Base-by-base conservation (phyloP, 148 eudicot species). In the Agrostemma githago region DNA sequence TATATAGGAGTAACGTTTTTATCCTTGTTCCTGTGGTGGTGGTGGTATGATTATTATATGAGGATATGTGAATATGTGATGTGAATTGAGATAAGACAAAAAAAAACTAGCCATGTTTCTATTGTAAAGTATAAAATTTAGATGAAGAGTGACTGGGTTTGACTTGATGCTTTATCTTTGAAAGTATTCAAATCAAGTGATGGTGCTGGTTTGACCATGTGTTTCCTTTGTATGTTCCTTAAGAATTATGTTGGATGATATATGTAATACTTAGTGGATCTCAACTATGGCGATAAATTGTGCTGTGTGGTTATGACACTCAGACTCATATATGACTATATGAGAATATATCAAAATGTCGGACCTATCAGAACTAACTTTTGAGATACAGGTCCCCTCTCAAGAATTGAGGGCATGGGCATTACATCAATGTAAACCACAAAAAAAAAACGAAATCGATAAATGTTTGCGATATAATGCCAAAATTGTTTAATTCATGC, bases 201-300 rank as follows among this genome's bases (percentile, higher is more conserved):
- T 19, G 51, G 66, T 41, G 17, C 20, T 59, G 39, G 48, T 72
- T 62, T 59, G 56, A 40, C 66, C 67, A 41, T 72, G 57, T 5
- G 8, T 56, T n/a, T 60, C 21, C 11, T 26, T 20, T 60, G 68
- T 69, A 19, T 40, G 19, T 77, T 63, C 15, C n/a, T 71, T 19
- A 43, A 77, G 65, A 62, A 16, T 2, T 42, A 14, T 4, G 20
- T 44, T 21, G 46, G 41, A 54, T 51, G 44, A 39, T 62, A 38
- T 15, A n/a, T 3, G 48, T 37, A 70, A 38, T 71, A 4, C 58
- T 19, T 60, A 37, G 64, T 21, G 34, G 34, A 60, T 19, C 6
- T 17, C 64, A 21, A 10, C 38, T 60, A 37, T 60, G 3, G 21
- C 6, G 21, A 3, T 9, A 60, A 19, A 37, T 21, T 7, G 15